These are phyloP conservation scores for Trichosporon ovoides DNA, from an alignment of 1,284 basidiomycete genomes.

Conservation along the genomic window DNA sequence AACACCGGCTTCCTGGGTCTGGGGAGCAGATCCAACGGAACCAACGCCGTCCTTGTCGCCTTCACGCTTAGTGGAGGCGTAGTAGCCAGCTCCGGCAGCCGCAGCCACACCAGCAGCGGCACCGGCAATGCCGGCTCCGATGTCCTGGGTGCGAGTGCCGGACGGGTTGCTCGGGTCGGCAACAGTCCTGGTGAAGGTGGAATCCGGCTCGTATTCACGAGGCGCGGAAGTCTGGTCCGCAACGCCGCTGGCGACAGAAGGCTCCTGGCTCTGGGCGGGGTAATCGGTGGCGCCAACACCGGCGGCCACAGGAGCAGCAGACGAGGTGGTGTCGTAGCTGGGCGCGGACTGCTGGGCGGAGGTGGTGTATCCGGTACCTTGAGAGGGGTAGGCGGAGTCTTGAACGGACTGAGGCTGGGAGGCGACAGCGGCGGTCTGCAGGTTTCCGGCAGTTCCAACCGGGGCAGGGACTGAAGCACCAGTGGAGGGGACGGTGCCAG, in stretches of 20 bases:
- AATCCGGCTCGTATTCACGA: not conserved
- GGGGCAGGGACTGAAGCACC: no score
- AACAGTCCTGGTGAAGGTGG: not conserved
- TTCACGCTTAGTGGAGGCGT: no score
- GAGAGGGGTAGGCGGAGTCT: not conserved
- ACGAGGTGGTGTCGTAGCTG: not conserved
- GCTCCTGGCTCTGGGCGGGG: no score
- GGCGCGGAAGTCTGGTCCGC: not conserved
- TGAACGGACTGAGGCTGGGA: not conserved
- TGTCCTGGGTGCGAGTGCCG: not conserved
- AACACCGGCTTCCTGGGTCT: not conserved
- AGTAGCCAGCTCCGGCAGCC: no score
- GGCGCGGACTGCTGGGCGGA: not conserved
- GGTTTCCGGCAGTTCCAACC: constrained; percentile 6
- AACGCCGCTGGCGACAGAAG: not conserved
- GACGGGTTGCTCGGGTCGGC: not conserved
- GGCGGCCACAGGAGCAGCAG: not conserved
- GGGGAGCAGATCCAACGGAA: no score
- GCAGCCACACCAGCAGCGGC: no score
- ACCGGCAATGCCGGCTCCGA: not conserved
- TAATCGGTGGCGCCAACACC: no score
- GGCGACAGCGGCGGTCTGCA: constrained; percentile 5
- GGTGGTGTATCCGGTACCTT: no score
- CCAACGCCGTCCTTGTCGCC: no score
- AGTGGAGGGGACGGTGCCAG: no score